phyloP scores from a whole-genome alignment of 352 stramenopile genomes.

The Phytophthora litchii region DNA sequence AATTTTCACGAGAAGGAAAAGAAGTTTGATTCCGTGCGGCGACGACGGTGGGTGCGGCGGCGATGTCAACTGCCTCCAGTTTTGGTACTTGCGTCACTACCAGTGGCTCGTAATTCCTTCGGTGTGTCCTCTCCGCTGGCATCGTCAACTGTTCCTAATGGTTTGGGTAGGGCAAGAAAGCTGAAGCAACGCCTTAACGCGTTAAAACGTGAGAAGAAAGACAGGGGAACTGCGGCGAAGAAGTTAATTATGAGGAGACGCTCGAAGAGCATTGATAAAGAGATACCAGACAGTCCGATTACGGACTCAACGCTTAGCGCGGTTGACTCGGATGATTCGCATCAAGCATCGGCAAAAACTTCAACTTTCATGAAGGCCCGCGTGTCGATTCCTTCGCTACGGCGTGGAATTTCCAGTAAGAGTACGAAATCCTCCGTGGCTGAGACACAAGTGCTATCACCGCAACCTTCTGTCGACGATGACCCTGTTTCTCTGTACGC shows the following conservation, averaged over 20 bases:
- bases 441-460: conserved; percentile 21
- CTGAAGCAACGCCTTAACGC: conserved; percentile 50
- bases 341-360: conserved; percentile 18
- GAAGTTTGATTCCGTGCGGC: conserved; percentile 74
- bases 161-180: conserved; percentile 42
- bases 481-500: conserved; percentile 38
- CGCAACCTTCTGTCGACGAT: conserved; percentile 26
- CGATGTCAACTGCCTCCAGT: conserved; percentile 64
- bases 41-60: conserved; percentile 67
- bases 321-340: conserved; percentile 27
- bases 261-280: conserved; percentile 54
- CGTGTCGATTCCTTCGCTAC: conserved; percentile 37
- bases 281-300: conserved; percentile 35
- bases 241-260: conserved; percentile 41
- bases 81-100: conserved; percentile 30
- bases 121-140: conserved; percentile 26
- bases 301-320: conserved; percentile 23
- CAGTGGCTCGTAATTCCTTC: conserved; percentile 19
- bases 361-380: conserved; percentile 39
- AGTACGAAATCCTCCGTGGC: conserved; percentile 20
- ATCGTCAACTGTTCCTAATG: conserved; percentile 25
- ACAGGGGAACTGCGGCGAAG: conserved; percentile 28
- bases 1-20: conserved; percentile 78
- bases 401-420: conserved; percentile 33
- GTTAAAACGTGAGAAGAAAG: conserved; percentile 40